phyloP scores from a whole-genome alignment of 306 rosid genomes.

The Canavalia ensiformis region DNA sequence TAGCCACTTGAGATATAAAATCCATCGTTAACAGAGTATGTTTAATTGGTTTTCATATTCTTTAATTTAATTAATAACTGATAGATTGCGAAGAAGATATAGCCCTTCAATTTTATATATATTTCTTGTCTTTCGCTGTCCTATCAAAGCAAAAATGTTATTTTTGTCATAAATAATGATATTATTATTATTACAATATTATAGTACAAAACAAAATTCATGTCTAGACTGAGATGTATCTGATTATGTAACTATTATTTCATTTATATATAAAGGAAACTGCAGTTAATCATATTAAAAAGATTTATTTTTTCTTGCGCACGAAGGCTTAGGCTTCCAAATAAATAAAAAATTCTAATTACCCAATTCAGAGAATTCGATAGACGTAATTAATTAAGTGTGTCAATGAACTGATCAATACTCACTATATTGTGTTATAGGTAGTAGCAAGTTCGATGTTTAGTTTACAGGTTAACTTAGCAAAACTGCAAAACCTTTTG shows the following conservation, averaged over 20 bases:
- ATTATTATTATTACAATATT: slow-evolving; percentile 19
- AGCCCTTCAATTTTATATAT: slow-evolving; percentile 9
- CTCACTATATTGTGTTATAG: neutral
- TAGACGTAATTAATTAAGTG: neutral
- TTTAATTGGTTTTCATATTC: slow-evolving; percentile 35
- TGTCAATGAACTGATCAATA: neutral
- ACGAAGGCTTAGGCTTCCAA: slow-evolving; percentile 25
- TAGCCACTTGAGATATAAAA: slow-evolving; percentile 60
- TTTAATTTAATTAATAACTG: slow-evolving; percentile 37
- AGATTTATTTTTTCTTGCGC: neutral
- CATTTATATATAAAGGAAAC: slow-evolving; percentile 36
- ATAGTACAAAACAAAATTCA: neutral
- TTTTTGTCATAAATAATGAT: neutral
- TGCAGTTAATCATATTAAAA: slow-evolving; percentile 3
- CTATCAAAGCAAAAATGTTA: slow-evolving; percentile 26
- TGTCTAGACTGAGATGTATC: slow-evolving; percentile 36
- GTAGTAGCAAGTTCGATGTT: neutral
- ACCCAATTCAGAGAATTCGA: neutral
- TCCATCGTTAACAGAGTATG: slow-evolving; percentile 31
- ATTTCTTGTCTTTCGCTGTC: slow-evolving; percentile 39
- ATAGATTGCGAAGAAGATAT: slow-evolving; percentile 40
- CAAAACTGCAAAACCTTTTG: neutral
- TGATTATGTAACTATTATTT: slow-evolving; percentile 31
- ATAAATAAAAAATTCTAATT: neutral
- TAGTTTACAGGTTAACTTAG: neutral